Conservation (phyloP, 2,329 filamentous ascomycete genomes). For the Ophiostoma quercus region DNA sequence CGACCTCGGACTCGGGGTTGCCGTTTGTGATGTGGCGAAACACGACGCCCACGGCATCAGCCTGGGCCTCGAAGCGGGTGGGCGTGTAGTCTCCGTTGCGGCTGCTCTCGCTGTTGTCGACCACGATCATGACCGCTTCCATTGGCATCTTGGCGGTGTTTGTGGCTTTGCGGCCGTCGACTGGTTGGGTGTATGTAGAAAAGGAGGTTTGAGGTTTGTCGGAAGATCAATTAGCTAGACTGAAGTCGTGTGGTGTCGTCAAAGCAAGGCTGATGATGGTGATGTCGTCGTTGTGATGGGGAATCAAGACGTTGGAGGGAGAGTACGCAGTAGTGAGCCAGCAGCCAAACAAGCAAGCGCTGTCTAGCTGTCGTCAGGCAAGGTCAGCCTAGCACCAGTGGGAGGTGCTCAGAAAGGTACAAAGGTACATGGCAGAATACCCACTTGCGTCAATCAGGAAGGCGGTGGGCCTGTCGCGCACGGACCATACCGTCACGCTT, state of each 20-base stretch:
- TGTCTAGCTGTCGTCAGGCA: conserved; percentile 28
- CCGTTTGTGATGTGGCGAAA: conserved; percentile 93
- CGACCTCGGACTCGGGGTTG: conserved; percentile 95
- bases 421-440: conserved; percentile 17
- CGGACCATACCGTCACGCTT: conserved; percentile 23
- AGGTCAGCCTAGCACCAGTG: conserved; percentile 26
- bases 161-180: conserved; percentile 9
- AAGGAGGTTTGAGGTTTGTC: not conserved
- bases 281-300: conserved; percentile 16
- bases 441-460: conserved; percentile 18
- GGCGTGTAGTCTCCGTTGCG: conserved; percentile 91
- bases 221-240: not conserved
- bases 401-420: not conserved
- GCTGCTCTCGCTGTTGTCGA: conserved; percentile 98
- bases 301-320: conserved; percentile 2
- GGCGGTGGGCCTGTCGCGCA: conserved; percentile 24
- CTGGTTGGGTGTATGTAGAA: conserved; percentile 14
- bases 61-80: conserved; percentile 91
- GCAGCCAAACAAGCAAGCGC: not conserved
- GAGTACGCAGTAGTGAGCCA: not conserved
- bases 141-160: conserved; percentile 72
- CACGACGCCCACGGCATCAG: conserved; percentile 89
- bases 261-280: not conserved
- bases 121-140: conserved; percentile 99
- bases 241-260: not conserved